Evolutionary conservation across 805 yeast species (phyloP).

Genomic region (Candida palmyrensis): DNA sequence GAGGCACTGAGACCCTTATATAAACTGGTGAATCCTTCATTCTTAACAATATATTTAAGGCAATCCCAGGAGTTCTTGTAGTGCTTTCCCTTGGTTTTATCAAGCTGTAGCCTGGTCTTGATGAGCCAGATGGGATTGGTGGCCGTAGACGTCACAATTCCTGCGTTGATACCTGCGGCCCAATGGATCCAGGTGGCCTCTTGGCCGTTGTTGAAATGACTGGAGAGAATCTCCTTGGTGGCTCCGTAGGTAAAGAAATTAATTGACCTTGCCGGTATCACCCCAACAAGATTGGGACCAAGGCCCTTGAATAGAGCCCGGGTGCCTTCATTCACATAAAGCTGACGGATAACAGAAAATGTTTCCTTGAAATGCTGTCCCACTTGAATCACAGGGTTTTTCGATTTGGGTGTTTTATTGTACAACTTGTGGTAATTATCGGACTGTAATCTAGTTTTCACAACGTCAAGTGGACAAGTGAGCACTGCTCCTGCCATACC

Average conservation of each 20-base stretch:
- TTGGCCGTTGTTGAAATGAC: conserved; percentile 61
- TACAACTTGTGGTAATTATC: conserved; percentile 68
- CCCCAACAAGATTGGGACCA: conserved; percentile 96
- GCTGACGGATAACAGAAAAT: conserved; percentile 58
- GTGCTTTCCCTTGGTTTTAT: conserved; percentile 59
- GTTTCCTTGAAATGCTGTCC: conserved; percentile 81
- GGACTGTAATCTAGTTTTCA: conserved; percentile 90
- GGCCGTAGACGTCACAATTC: conserved; percentile 89
- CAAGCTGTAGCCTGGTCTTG: conserved; percentile 90
- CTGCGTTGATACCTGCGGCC: conserved; percentile 84
- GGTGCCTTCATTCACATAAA: conserved; percentile 74
- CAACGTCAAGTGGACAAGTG: conserved; percentile 95
- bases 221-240: conserved; percentile 73
- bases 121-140: conserved; percentile 98
- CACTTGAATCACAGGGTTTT: conserved; percentile 39
- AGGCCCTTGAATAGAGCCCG: conserved; percentile 88
- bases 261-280: conserved; percentile 95
- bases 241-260: conserved; percentile 96
- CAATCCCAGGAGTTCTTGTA: conserved; percentile 89
- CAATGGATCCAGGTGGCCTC: conserved; percentile 86
- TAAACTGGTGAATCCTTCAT: conserved; percentile 77
- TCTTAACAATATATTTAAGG: conserved; percentile 55
- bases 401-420: conserved; percentile 38
- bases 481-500: conserved; percentile 97
- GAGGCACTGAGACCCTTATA: conserved; percentile 94